phyloP scores from a whole-genome alignment of 163 green algal species.

The Scenedesmus sp. region DNA sequence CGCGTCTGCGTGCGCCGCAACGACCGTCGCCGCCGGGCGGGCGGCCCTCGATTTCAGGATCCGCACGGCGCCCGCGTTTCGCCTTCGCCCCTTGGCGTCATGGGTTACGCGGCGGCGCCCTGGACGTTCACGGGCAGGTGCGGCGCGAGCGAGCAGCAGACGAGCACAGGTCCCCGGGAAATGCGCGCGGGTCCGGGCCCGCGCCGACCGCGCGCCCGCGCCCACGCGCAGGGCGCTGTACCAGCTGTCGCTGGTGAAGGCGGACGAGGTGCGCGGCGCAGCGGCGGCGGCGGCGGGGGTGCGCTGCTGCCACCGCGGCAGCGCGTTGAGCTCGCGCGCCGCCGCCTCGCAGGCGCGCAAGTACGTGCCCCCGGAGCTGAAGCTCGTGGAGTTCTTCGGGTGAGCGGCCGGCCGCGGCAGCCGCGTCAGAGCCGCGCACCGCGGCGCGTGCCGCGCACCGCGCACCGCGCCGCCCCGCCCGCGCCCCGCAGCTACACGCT shows the following conservation, averaged over 20 bases:
- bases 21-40: too few species aligned
- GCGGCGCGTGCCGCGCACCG: too few species aligned
- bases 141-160: conserved; percentile 4
- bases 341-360: conserved; percentile 76
- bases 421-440: too few species aligned
- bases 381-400: conserved; percentile 88
- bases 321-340: not conserved
- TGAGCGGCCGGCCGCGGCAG: conserved; percentile 47
- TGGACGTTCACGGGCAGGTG: conserved; percentile 82
- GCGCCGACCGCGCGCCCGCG: too few species aligned
- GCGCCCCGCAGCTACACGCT: conserved; percentile 78
- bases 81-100: too few species aligned
- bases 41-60: too few species aligned
- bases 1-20: too few species aligned
- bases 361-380: conserved; percentile 81
- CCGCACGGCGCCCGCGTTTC: too few species aligned
- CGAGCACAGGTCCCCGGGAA: too few species aligned
- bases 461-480: not conserved
- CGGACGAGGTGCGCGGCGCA: conserved; percentile 67
- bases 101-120: conserved; percentile 71
- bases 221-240: conserved; percentile 78
- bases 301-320: conserved; percentile 1
- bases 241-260: conserved; percentile 88
- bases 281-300: not conserved
- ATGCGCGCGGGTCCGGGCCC: too few species aligned